phyloP scores from a whole-genome alignment of 306 rosid genomes.

The Corylus avellana region DNA sequence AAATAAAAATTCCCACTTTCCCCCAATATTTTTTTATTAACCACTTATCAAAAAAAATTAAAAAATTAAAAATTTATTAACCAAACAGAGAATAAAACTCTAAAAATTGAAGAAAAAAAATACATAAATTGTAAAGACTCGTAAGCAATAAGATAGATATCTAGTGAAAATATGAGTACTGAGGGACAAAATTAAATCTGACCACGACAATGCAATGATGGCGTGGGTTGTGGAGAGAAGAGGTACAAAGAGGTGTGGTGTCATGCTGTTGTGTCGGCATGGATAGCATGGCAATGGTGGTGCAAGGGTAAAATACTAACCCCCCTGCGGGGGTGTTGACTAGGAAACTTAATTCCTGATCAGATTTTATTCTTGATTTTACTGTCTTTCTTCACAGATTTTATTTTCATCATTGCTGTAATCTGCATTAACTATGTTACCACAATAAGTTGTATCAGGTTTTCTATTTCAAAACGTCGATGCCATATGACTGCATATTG shows the following conservation, averaged over 20 bases:
- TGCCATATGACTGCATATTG: too few species aligned
- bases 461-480: too few species aligned
- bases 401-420: too few species aligned
- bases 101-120: not conserved
- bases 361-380: too few species aligned
- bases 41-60: too few species aligned
- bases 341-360: too few species aligned
- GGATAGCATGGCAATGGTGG: not conserved
- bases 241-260: not conserved
- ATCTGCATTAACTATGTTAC: too few species aligned
- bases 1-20: not conserved
- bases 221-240: not conserved
- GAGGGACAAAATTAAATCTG: not conserved
- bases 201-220: too few species aligned
- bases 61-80: not conserved
- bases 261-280: not conserved
- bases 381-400: too few species aligned
- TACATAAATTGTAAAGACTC: not conserved
- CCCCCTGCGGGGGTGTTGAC: too few species aligned
- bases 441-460: too few species aligned
- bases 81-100: not conserved
- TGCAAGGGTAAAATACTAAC: not conserved
- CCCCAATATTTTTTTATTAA: not conserved
- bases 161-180: not conserved
- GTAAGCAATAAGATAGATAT: not conserved